phyloP scores from a whole-genome alignment of 140 eudicot species.

The Erigeron philadelphicus region DNA sequence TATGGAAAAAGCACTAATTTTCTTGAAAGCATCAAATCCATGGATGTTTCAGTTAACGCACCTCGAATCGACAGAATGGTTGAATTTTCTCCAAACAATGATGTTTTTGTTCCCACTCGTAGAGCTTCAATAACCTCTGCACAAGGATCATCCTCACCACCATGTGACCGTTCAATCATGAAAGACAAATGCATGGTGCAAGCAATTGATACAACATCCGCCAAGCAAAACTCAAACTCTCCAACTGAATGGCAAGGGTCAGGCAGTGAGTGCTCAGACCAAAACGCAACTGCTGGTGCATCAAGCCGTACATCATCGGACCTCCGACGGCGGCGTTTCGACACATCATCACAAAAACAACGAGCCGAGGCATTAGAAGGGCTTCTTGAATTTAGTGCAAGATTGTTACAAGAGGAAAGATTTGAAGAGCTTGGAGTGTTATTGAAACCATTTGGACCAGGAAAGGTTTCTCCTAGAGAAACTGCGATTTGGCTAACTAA shows the following conservation, averaged over 20 bases:
- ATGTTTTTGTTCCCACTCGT: conserved; percentile 32
- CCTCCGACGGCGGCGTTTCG: conserved; percentile 49
- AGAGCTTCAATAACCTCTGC: conserved; percentile 52
- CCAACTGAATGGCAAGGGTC: conserved; percentile 43
- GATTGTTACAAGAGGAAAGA: conserved; percentile 72
- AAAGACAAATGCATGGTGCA: conserved; percentile 75
- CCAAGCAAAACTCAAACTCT: conserved; percentile 35
- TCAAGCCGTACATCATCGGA: conserved; percentile 88
- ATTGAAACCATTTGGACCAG: conserved; percentile 92
- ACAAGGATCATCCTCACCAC: conserved; percentile 75
- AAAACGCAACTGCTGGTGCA: conserved; percentile 76
- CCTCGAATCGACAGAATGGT: conserved; percentile 84
- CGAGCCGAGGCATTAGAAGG: conserved; percentile 96
- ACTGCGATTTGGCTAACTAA: conserved; percentile 95
- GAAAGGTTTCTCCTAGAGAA: conserved; percentile 90
- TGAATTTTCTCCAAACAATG: conserved; percentile 53
- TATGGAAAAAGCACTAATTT: conserved; percentile 36
- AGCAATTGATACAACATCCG: conserved; percentile 39
- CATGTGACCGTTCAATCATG: conserved; percentile 58
- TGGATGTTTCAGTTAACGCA: conserved; percentile 83
- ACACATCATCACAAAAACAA: conserved; percentile 71
- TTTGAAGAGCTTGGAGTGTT: conserved; percentile 84
- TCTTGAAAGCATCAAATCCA: conserved; percentile 46
- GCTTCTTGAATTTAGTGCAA: conserved; percentile 83
- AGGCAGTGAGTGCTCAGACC: conserved; percentile 68